Percentiles rank a stretch among this genome's conserved stretches.
Evolutionary conservation across 108 stramenopile genomes (phyloP).

Genomic region (Pseudonitzschia delicatissima): DNA sequence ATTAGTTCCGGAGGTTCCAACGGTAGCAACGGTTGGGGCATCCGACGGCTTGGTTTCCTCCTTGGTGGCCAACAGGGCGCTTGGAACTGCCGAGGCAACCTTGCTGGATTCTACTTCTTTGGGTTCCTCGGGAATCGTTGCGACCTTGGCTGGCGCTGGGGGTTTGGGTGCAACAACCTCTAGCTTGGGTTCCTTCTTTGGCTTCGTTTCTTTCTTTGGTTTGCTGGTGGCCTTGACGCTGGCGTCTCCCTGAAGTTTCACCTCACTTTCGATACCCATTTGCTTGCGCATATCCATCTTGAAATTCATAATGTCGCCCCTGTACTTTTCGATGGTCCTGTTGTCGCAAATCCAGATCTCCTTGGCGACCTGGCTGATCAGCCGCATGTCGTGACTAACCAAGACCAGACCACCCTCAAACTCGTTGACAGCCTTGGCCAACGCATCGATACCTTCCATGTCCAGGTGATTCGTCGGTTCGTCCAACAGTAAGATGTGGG

Average conservation of each 20-base stretch:
- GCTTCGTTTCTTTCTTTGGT: constrained; percentile 26
- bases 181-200: constrained; percentile 23
- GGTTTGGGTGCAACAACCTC: constrained; percentile 19
- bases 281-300: constrained; percentile 89
- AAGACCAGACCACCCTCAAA: constrained; percentile 95
- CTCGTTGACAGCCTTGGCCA: constrained; percentile 96
- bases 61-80: not conserved
- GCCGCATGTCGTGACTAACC: constrained; percentile 98
- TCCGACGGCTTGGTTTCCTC: constrained; percentile 4
- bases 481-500: constrained; percentile 77
- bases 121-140: constrained; percentile 10
- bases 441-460: constrained; percentile 97
- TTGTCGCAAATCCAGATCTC: constrained; percentile 99
- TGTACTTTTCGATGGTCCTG: constrained; percentile 81
- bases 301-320: constrained; percentile 90
- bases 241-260: constrained; percentile 75
- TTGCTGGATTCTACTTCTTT: not conserved
- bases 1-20: constrained; percentile 11
- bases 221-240: constrained; percentile 62
- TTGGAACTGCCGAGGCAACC: constrained; percentile 9
- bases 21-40: constrained; percentile 28
- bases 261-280: constrained; percentile 64
- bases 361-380: constrained; percentile 95
- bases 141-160: constrained; percentile 10
- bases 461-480: constrained; percentile 72